Evolutionary conservation across 805 yeast genomes (phyloP).

Genomic region (Myxozyma neotropica): DNA sequence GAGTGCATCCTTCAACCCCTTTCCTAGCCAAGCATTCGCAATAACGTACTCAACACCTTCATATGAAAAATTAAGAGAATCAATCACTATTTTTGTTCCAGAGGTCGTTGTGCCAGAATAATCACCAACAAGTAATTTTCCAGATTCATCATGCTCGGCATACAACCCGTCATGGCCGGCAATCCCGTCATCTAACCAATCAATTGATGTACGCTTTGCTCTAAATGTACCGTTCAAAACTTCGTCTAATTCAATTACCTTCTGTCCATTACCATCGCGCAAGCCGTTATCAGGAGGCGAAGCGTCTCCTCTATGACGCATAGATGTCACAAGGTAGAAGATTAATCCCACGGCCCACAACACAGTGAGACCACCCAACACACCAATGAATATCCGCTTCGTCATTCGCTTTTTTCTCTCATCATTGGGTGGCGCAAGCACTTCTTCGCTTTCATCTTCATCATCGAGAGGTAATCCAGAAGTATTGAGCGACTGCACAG

Average conservation of each 20-base stretch:
- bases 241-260: conserved; percentile 16
- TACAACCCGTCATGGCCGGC: conserved; percentile 32
- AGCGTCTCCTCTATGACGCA: conserved; percentile 5
- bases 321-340: conserved; percentile 20
- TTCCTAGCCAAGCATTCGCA: conserved; percentile 25
- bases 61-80: conserved; percentile 17
- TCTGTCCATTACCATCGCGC: neutral
- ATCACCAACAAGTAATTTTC: conserved; percentile 28
- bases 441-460: conserved; percentile 9
- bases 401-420: conserved; percentile 7
- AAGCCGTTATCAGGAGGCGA: neutral
- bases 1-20: conserved; percentile 48
- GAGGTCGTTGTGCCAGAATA: conserved; percentile 27
- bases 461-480: neutral
- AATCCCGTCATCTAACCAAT: conserved; percentile 33
- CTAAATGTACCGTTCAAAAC: conserved; percentile 25
- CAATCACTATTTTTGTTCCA: conserved; percentile 18
- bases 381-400: conserved; percentile 27
- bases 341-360: conserved; percentile 28
- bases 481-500: conserved; percentile 12
- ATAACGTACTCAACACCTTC: conserved; percentile 13
- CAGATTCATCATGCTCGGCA: conserved; percentile 24
- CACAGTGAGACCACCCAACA: conserved; percentile 11
- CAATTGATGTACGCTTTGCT: conserved; percentile 16
- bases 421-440: neutral